These are phyloP conservation scores for Sanchytrium tribonematis DNA, from an alignment of 371 early-diverging fungal species.

Conservation along the genomic window DNA sequence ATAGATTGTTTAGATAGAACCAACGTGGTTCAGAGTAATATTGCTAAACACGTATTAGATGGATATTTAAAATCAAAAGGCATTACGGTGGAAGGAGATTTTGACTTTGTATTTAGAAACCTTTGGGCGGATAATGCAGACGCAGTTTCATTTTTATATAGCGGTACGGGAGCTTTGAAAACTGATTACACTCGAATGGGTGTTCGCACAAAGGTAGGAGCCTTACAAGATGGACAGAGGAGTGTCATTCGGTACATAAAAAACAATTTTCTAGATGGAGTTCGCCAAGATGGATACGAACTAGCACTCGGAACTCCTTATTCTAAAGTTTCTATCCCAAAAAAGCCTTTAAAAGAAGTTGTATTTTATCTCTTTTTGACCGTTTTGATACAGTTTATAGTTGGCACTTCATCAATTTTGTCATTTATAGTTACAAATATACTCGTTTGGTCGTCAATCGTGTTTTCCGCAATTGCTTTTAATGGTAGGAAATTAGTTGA, in stretches of 20 bases:
- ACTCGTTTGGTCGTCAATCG: not conserved
- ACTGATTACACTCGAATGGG: slow-evolving; percentile 88
- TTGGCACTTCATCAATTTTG: not conserved
- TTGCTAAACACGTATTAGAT: slow-evolving; percentile 6
- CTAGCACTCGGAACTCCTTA: not conserved
- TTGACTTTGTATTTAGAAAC: slow-evolving; percentile 8
- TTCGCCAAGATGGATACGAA: slow-evolving; percentile 27
- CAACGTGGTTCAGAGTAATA: slow-evolving; percentile 76
- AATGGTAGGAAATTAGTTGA: not conserved
- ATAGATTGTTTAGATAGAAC: slow-evolving; percentile 99
- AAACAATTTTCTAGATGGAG: slow-evolving; percentile 76
- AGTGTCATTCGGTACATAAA: slow-evolving; percentile 56
- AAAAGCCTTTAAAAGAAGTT: not conserved
- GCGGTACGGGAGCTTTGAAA: slow-evolving; percentile 92
- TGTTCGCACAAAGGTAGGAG: slow-evolving; percentile 46
- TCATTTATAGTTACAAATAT: not conserved
- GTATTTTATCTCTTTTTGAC: not conserved
- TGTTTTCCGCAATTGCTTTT: not conserved
- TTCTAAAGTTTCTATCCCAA: not conserved
- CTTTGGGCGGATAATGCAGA: slow-evolving; percentile 99
- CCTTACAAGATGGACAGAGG: slow-evolving; percentile 49
- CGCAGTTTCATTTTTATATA: slow-evolving; percentile 68
- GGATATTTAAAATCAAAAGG: not conserved
- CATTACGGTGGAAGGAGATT: not conserved
- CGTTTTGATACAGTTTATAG: not conserved